Base-by-base conservation (phyloP, 1,284 basidiomycete genomes). In the Trametes pubescens region DNA sequence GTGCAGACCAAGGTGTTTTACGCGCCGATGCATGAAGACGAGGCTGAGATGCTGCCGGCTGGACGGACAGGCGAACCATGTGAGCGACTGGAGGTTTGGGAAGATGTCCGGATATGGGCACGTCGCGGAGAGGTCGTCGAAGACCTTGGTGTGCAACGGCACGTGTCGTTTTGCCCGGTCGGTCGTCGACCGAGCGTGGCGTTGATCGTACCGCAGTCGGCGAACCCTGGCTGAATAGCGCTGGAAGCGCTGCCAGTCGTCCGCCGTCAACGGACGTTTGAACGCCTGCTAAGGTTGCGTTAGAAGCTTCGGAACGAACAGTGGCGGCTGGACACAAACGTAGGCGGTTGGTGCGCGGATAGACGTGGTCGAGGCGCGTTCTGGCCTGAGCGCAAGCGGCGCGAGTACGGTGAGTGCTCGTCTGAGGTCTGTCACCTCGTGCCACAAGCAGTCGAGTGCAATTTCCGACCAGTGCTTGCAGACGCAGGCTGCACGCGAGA, bases 201-300 rank as follows among this genome's bases (percentile, higher is more conserved):
- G 58, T 47, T 71, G 67, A 48, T 72, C 69, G 61, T 74, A 71
- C 16, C 65, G 57, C 29, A 78, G 63, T 8, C 64, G 62, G 46
- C 87, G 82, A 14, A 90, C 83, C 35, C 86, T 84, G 29, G 74
- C 71, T 37, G 81, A 81, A 67, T 89, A 90, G 48, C 78, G 79
- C 60, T 82, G 77, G 69, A 89, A 87, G 22, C 81, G 78, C 37
- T 73, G 72, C 88, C 87, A 90, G 72, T 88, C 84, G 26, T 70
- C 76, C 9, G 81, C 74, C 32, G 81, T 77, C 32, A 84, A 81
- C 2, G 75, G 69, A 3, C 79, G 72, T 43, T 74, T 72, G 69
- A 88, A 89, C 53, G 68, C 65, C 80, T 84, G 61, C 13, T 35
- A 53, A n/a, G 46, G 34, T 14, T 34, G 49, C 18, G n/a, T 65